Base-by-base conservation (phyloP, 23 red algal genomes). In the Pyropia yezoensis region DNA sequence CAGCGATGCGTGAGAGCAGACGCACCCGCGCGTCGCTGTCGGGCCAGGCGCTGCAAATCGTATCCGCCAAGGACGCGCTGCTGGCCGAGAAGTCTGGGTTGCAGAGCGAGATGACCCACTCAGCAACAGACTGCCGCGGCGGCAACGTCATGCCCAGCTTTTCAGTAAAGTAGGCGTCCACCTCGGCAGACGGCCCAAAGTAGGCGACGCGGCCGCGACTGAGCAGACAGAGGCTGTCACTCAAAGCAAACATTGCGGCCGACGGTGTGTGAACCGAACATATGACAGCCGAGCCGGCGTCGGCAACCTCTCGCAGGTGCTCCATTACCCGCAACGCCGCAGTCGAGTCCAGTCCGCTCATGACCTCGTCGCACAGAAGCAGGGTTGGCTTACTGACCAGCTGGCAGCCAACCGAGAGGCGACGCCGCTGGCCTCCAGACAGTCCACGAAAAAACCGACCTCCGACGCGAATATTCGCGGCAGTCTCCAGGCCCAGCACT, bases 321-420 rank as follows among this genome's bases (percentile, higher is more conserved):
- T 54, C 54, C 67, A 96, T 69, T 7, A 96, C 56, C 33, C 89
- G 45, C 27, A 70, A 85, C 17, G 83, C 78, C 14, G 83, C 82
- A 27, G 91, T 73, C 26, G 83, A 75, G 50, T 96, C 91, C 19
- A 96, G 75, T 17, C 91, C 91, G 7, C 78, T 79, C 14, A 84
- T 96, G 66, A 84, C 84, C 39, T 89, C 91, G 67, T 96, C 91
- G 1, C 83, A 66, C 65, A 96, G 83, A 61, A 96, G 59, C 25
- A 96, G 53, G 15, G 63, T 61, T 19, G 83, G 91, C 17, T 64
- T 17, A 11, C 71, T 65, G 20, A 96, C 70, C 39, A 96, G 67
- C 62, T 96, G 78, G 25, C 71, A 73, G 24, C 83, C 91, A 16
- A 96, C 81, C 26, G 91, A 89, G 0, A 89, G 65, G 5, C 83